Percentiles rank a stretch among this genome's conserved stretches.
phyloP scores from a whole-genome alignment of 148 eudicot genomes.

The Amaranthus palmeri region DNA sequence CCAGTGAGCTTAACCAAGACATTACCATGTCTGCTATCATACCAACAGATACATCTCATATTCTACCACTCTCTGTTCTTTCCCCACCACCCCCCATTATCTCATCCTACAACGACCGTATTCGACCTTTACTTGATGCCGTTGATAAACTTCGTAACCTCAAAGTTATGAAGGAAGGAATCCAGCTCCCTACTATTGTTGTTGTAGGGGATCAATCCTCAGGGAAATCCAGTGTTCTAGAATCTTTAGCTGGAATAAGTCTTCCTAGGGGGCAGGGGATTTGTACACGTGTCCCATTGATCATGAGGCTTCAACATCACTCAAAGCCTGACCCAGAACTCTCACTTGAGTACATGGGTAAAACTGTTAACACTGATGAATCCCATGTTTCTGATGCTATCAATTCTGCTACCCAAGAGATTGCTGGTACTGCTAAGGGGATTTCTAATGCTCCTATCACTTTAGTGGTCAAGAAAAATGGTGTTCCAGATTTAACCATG shows the following conservation, averaged over 20 bases:
- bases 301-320: conserved; percentile 30
- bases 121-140: conserved; percentile 30
- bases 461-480: conserved; percentile 27
- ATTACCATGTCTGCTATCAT: background rate
- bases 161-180: conserved; percentile 33
- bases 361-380: conserved; percentile 20
- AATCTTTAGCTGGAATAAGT: conserved; percentile 32
- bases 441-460: conserved; percentile 22
- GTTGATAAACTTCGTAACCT: conserved; percentile 34
- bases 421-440: conserved; percentile 32
- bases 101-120: conserved; percentile 30
- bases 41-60: background rate
- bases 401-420: conserved; percentile 24
- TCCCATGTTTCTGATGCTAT: conserved; percentile 27
- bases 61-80: conserved; percentile 4
- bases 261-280: conserved; percentile 37
- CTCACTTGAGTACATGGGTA: conserved; percentile 20
- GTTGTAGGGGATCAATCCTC: conserved; percentile 38
- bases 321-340: conserved; percentile 6
- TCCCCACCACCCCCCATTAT: conserved; percentile 22
- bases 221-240: conserved; percentile 36
- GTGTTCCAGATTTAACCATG: conserved; percentile 53
- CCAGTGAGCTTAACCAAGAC: background rate
- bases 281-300: conserved; percentile 36
- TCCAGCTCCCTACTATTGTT: conserved; percentile 31